Base-by-base conservation (phyloP, 2,329 filamentous ascomycete genomes). In the Akanthomyces dipterigenus region DNA sequence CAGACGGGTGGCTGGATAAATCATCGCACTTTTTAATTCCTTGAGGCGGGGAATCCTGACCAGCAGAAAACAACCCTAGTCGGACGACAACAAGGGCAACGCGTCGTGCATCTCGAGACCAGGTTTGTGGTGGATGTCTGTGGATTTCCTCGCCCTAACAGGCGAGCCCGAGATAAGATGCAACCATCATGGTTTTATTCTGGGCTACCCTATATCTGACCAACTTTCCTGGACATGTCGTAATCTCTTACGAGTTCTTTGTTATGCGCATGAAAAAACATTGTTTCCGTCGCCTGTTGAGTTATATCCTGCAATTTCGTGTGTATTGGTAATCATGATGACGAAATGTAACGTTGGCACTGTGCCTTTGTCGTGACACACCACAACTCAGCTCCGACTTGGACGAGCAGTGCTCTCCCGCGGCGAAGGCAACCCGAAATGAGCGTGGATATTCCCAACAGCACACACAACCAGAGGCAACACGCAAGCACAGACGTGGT, bases 141-240 rank as follows among this genome's bases (percentile, higher is more conserved):
- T 53, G 56, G 56, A 59, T 51, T 50, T 51, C 26, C 26, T 42
- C 43, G 56, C 56, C 56, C 56, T 46, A 55, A 45, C 48, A 59
- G 56, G 56, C 56, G 56, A 59, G 18, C 7, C 42, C 20, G 51
- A 26, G 22, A 58, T 56, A 18, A 42, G 36, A 50, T 28, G 45
- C 28, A 40, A 18, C 12, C 31, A 34, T 34, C 34, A 22, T 11
- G 5, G 18, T 18, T 14, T 6, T 6, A 42, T 42, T 42, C 5
- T 34, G 31, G 28, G 36, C 48, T 51, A 59, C 56, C 56, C 56
- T 59, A 59, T 51, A 59, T 43, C 14, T 18, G 38, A 45, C 5
- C 1, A 34, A 22, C 2, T 48, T 36, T 34, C 16, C 5, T 1
- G 5, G 9, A 5, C 8, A 20, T 43, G 24, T 18, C 28, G 8